Conservation (phyloP, 2,329 filamentous ascomycete genomes). For the Stylonectria norvegica region DNA sequence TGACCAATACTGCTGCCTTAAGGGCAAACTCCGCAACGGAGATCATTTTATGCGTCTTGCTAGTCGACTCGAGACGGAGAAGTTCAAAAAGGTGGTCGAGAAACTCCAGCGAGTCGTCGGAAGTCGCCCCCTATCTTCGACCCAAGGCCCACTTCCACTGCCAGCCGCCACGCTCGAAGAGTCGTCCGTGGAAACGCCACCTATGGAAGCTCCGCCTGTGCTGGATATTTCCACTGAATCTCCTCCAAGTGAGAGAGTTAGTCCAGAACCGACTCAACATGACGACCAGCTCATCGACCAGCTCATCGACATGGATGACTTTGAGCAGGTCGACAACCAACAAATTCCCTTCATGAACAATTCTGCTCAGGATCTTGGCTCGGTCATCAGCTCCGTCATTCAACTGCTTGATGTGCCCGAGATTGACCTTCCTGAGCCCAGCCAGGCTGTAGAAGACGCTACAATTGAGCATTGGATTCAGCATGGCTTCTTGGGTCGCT, state of each 20-base stretch:
- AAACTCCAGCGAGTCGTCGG: not conserved
- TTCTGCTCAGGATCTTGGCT: not conserved
- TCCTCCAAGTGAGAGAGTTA: not conserved
- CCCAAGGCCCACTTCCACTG: not conserved
- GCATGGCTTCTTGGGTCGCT: slow-evolving; percentile 21
- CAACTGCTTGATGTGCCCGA: slow-evolving; percentile 14
- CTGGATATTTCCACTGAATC: not conserved
- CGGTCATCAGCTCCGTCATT: slow-evolving; percentile 7
- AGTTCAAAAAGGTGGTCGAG: slow-evolving; percentile 5
- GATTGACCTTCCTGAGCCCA: slow-evolving; percentile 8
- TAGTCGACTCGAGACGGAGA: slow-evolving; percentile 10
- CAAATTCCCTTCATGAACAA: slow-evolving; percentile 1
- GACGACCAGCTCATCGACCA: not conserved
- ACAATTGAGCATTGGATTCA: slow-evolving; percentile 25
- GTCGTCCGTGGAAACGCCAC: not conserved
- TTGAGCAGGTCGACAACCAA: slow-evolving; percentile 4
- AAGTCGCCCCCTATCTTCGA: not conserved
- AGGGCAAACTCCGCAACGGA: not conserved
- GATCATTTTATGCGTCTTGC: slow-evolving; percentile 19
- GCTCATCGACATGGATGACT: slow-evolving; percentile 13
- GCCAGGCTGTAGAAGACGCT: slow-evolving; percentile 8
- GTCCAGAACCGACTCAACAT: not conserved
- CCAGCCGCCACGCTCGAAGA: not conserved
- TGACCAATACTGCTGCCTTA: slow-evolving; percentile 22
- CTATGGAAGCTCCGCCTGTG: not conserved